These are phyloP conservation scores for Calendula officinalis DNA, from an alignment of 129 eudicot genomes.

Conservation along the genomic window DNA sequence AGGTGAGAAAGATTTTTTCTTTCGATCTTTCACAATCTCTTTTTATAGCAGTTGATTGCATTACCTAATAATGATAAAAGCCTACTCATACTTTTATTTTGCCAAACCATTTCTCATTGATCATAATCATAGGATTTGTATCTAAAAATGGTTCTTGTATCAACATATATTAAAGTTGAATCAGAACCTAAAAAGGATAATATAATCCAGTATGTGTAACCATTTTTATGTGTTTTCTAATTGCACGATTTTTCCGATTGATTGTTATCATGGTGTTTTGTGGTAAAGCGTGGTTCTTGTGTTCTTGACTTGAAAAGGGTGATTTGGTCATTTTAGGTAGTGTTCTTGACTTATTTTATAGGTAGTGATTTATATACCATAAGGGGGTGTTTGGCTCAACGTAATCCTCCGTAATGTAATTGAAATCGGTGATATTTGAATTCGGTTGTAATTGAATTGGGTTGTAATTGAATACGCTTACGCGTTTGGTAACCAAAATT, in stretches of 20 bases:
- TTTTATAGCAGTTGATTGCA: slow-evolving; percentile 9
- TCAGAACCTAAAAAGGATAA: background rate
- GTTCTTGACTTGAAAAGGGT: too few relatives aligned
- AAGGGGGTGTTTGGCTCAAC: too few relatives aligned
- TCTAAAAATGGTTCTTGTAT: background rate
- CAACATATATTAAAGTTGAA: background rate
- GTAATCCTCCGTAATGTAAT: too few relatives aligned
- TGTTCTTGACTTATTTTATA: too few relatives aligned
- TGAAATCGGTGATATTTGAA: too few relatives aligned
- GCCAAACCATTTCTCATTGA: slow-evolving; percentile 5
- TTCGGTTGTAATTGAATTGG: too few relatives aligned
- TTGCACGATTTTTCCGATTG: background rate
- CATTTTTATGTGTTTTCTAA: background rate
- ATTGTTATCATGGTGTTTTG: too few relatives aligned
- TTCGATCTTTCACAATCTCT: slow-evolving; percentile 24
- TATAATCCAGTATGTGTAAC: background rate
- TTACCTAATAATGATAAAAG: slow-evolving; percentile 2
- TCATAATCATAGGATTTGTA: background rate
- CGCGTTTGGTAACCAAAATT: too few relatives aligned
- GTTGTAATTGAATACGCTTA: too few relatives aligned
- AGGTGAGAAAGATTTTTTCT: slow-evolving; percentile 26
- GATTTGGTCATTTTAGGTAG: too few relatives aligned
- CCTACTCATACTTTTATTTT: slow-evolving; percentile 3
- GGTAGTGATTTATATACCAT: too few relatives aligned
- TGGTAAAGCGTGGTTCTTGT: too few relatives aligned